phyloP scores from a whole-genome alignment of 345 rosid genomes.

The Syzygium aromaticum region DNA sequence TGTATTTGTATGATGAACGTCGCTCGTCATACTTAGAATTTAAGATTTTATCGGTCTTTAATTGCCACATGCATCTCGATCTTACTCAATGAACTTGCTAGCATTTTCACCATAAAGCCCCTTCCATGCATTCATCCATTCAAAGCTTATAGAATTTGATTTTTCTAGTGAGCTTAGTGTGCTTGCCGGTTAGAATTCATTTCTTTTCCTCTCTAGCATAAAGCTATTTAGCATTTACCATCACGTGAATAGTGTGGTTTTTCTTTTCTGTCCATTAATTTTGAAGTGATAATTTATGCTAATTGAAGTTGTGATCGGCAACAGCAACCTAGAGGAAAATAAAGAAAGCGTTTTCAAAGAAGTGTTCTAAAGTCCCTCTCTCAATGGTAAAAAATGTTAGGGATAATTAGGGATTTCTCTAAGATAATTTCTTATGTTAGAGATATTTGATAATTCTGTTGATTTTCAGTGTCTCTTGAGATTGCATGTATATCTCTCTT shows the following conservation, averaged over 20 bases:
- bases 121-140: too few relatives aligned
- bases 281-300: too few relatives aligned
- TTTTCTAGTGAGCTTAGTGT: background rate
- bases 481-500: background rate
- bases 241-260: too few relatives aligned
- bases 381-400: background rate
- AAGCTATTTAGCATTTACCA: background rate
- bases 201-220: background rate
- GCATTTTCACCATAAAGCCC: too few relatives aligned
- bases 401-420: background rate
- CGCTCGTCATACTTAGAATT: background rate
- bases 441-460: background rate
- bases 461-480: background rate
- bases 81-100: background rate
- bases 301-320: too few relatives aligned
- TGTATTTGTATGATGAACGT: background rate
- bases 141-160: background rate
- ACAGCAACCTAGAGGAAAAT: background rate
- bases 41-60: too few relatives aligned
- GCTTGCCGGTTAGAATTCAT: background rate
- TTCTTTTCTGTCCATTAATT: too few relatives aligned
- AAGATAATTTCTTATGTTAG: background rate
- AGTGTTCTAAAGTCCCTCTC: background rate
- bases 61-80: background rate
- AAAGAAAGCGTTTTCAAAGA: background rate